A percentile compares a stretch with the other conserved stretches of the same genome.
These are phyloP conservation scores for Salvia sclarea DNA, from an alignment of 305 asterid species.

Conservation along the genomic window DNA sequence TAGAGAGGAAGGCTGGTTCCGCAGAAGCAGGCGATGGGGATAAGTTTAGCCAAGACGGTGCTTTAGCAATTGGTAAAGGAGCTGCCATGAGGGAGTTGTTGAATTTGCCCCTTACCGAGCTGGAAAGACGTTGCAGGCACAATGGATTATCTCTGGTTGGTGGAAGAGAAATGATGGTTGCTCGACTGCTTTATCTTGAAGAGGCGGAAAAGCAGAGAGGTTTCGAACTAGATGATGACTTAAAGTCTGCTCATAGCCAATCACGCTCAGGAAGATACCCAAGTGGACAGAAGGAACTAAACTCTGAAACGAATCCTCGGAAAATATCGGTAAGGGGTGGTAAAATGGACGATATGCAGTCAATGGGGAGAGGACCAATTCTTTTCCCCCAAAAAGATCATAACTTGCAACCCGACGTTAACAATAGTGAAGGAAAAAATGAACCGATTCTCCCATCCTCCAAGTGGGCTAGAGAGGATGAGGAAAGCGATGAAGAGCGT, in stretches of 20 bases:
- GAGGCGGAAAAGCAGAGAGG: constrained; percentile 92
- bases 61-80: constrained; percentile 89
- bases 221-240: constrained; percentile 68
- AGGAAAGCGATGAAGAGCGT: constrained; percentile 77
- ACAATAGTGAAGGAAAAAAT: constrained; percentile 51
- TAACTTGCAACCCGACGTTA: constrained; percentile 40
- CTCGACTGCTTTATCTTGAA: constrained; percentile 85
- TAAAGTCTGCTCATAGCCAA: constrained; percentile 62
- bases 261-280: constrained; percentile 59
- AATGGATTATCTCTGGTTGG: constrained; percentile 89
- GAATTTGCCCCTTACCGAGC: constrained; percentile 72
- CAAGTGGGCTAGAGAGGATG: constrained; percentile 95
- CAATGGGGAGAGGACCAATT: constrained; percentile 49
- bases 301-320: constrained; percentile 48
- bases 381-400: constrained; percentile 40
- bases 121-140: constrained; percentile 92
- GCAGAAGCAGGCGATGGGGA: constrained; percentile 48
- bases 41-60: constrained; percentile 72
- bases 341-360: constrained; percentile 47
- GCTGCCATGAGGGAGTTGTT: constrained; percentile 84
- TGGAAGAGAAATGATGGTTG: constrained; percentile 96
- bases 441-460: constrained; percentile 76
- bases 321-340: constrained; percentile 50
- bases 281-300: constrained; percentile 51
- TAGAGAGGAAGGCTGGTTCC: constrained; percentile 62